phyloP scores from a whole-genome alignment of 768 basidiomycete species.

The Trametes sanguinea region DNA sequence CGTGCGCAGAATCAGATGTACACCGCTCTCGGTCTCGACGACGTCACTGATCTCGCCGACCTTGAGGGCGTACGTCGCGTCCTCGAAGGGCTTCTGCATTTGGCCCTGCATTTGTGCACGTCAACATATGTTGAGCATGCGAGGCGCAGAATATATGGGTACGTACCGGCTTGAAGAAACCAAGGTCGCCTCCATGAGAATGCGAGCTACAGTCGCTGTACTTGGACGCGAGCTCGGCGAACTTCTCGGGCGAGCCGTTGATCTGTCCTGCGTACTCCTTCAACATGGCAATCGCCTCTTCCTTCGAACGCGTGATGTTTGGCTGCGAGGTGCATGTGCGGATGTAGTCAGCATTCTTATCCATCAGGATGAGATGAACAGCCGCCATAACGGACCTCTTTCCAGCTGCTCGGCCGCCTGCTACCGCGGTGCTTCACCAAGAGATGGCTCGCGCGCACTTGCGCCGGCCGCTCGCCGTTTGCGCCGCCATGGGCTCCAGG shows the following conservation, averaged over 20 bases:
- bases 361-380: not conserved
- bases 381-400: constrained; percentile 55
- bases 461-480: constrained; percentile 37
- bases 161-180: constrained; percentile 64
- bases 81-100: constrained; percentile 99
- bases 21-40: constrained; percentile 90
- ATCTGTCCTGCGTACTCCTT: constrained; percentile 64
- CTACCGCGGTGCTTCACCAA: constrained; percentile 89
- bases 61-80: constrained; percentile 72
- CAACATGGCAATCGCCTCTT: constrained; percentile 86
- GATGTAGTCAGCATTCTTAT: not conserved
- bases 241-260: constrained; percentile 52
- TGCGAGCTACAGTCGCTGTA: constrained; percentile 94
- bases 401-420: constrained; percentile 80
- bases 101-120: constrained; percentile 46
- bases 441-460: constrained; percentile 94
- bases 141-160: too few relatives aligned
- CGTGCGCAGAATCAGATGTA: constrained; percentile 90
- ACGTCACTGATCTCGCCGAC: constrained; percentile 80
- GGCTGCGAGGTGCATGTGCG: constrained; percentile 39
- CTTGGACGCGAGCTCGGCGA: constrained; percentile 69
- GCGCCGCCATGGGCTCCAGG: constrained; percentile 25
- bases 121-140: not conserved
- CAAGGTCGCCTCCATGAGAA: constrained; percentile 80
- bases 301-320: constrained; percentile 83